Evolutionary conservation across 495 filamentous ascomycete genomes (phyloP), one percentile per base, ranked within the genome.

Genomic region (Hypoxylon crocopeplum): DNA sequence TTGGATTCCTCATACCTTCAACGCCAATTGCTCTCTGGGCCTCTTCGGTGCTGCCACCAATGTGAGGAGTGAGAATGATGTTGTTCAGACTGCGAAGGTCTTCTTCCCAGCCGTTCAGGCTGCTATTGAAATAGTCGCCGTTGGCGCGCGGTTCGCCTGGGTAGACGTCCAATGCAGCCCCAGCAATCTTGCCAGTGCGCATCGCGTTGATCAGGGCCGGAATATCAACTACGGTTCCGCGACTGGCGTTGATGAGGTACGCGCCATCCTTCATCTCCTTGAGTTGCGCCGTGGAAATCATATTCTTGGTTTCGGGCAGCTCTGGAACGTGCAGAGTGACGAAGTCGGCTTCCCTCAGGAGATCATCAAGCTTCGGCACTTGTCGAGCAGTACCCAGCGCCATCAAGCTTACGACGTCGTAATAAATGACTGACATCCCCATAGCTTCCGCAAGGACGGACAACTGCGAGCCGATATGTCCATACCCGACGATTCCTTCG

Each of bases 341-440:
- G 69, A 97, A 99, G 72, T 99, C 94, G 17, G 94, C 84, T 38
- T 83, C 72, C 45, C 75, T 75, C n/a, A 99, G 83, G 13, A 98
- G 85, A 1, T 81, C 84, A 7, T 91, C 79, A 32, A 99, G 77
- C 2, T 80, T 89, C 4, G 87, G 79, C 37, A 97, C 88, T 68
- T 98, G 95, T 60, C 82, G 84, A 19, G 92, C 85, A 3, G 87
- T 93, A 36, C 95, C 95, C 67, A 99, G 74, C 19, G 89, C 88
- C 93, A 99, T 98, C 45, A 97, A 77, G 64, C 91, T 94, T 42
- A 95, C 72, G 7, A 95, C 84, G 73, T 99, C 95, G 68, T 93
- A 97, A 78, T 94, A 98, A 61, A 97, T 88, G 56, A 99, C 94
- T 2, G 80, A 85, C 92, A 99, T 97, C 20, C 95, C 93, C 90